phyloP scores from a whole-genome alignment of 2,329 filamentous ascomycete genomes.

The Davidsoniella neocaledoniae region DNA sequence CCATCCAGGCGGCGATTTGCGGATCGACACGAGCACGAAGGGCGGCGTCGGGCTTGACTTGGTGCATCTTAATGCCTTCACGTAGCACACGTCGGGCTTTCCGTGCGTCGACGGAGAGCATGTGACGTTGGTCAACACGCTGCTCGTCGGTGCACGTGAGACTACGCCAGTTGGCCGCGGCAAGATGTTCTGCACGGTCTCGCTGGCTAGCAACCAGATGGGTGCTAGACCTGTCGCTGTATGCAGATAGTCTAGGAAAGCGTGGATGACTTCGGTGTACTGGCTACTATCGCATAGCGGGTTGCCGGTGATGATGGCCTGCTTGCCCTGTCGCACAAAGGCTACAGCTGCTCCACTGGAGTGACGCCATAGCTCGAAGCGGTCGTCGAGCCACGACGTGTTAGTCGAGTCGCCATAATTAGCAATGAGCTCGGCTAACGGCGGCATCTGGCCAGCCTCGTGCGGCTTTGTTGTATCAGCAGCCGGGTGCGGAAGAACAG shows the following conservation, averaged over 20 bases:
- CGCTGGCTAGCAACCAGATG: constrained; percentile 76
- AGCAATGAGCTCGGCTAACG: constrained; percentile 74
- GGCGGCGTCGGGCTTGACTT: constrained; percentile 51
- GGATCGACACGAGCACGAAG: constrained; percentile 53
- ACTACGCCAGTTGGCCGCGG: constrained; percentile 71
- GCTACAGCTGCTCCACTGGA: constrained; percentile 69
- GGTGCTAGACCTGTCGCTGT: constrained; percentile 56
- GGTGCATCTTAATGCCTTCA: constrained; percentile 66
- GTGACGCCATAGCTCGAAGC: constrained; percentile 79
- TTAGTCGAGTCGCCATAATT: constrained; percentile 93
- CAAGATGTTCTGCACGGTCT: constrained; percentile 67
- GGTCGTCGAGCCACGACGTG: constrained; percentile 82
- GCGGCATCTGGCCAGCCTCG: constrained; percentile 37
- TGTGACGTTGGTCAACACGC: constrained; percentile 54
- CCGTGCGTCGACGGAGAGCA: constrained; percentile 42
- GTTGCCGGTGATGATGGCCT: constrained; percentile 72
- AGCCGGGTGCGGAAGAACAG: constrained; percentile 66
- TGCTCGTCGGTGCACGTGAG: constrained; percentile 81
- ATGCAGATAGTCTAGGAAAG: constrained; percentile 60
- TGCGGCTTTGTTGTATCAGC: constrained; percentile 50
- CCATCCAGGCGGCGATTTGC: constrained; percentile 64
- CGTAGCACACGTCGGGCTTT: constrained; percentile 69
- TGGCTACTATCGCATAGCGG: constrained; percentile 70
- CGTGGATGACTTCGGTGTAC: constrained; percentile 53
- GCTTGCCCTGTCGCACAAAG: constrained; percentile 60